Evolutionary conservation across 169 alveolate genomes (phyloP).

Genomic region (Cryptosporidium ryanae): DNA sequence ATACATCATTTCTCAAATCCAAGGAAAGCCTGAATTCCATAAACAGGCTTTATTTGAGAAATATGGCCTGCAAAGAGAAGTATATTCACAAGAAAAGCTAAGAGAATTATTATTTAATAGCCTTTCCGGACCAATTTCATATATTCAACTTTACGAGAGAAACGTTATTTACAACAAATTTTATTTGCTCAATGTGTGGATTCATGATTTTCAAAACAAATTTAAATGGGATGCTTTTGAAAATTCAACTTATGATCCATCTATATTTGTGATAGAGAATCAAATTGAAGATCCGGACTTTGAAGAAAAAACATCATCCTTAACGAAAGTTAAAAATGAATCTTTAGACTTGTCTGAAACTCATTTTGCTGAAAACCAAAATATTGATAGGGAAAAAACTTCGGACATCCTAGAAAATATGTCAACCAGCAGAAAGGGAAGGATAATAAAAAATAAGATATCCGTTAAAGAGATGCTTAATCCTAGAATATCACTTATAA

Average conservation of each 20-base stretch:
- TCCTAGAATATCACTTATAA: slow-evolving; percentile 17
- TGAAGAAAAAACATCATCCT: not conserved
- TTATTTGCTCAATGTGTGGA: slow-evolving; percentile 25
- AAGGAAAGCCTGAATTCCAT: no score
- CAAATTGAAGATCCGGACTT: not conserved
- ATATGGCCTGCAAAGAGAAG: slow-evolving; percentile 16
- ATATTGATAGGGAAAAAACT: not conserved
- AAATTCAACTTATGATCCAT: slow-evolving; percentile 26
- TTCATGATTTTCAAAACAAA: slow-evolving; percentile 25
- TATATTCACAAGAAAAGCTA: slow-evolving; percentile 18
- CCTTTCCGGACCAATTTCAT: not conserved
- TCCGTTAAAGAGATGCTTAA: slow-evolving; percentile 65
- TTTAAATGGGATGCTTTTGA: slow-evolving; percentile 15
- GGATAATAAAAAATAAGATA: slow-evolving; percentile 21
- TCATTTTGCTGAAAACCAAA: not conserved
- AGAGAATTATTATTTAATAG: slow-evolving; percentile 7
- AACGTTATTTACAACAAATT: slow-evolving; percentile 31
- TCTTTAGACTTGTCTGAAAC: not conserved
- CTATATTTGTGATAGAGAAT: not conserved
- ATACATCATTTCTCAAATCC: slow-evolving; percentile 11
- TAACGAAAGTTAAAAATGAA: slow-evolving; percentile 8
- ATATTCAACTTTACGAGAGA: slow-evolving; percentile 51
- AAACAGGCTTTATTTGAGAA: not conserved
- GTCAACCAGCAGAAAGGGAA: slow-evolving; percentile 31
- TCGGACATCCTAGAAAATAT: not conserved